Evolutionary conservation across 306 rosid genomes (phyloP).

Genomic region (Heteromeles arbutifolia): DNA sequence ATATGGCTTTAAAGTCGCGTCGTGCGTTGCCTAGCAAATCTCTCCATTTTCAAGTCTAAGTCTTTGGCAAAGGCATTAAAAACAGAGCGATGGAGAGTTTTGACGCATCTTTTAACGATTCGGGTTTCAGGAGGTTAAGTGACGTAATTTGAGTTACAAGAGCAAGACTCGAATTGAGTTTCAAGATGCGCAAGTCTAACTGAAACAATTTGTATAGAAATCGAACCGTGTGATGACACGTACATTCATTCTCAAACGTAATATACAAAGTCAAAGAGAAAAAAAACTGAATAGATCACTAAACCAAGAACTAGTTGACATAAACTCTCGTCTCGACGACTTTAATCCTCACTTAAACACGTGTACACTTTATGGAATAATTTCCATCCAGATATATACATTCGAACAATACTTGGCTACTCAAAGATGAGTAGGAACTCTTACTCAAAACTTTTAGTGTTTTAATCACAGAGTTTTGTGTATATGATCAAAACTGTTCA

Average conservation of each 20-base stretch:
- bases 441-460: too few species aligned
- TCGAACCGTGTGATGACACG: fast-evolving
- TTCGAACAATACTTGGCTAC: too few species aligned
- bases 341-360: not conserved
- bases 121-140: not conserved
- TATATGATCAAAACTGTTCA: too few species aligned
- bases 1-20: not conserved
- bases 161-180: too few species aligned
- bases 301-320: too few species aligned
- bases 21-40: not conserved
- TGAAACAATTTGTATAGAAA: too few species aligned
- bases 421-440: too few species aligned
- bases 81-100: not conserved
- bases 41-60: not conserved
- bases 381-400: not conserved
- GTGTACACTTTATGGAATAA: not conserved
- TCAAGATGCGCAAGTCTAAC: too few species aligned
- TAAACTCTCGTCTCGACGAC: not conserved
- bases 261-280: not conserved
- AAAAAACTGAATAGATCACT: not conserved
- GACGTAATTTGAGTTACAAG: not conserved
- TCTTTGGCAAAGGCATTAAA: not conserved
- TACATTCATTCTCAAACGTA: too few species aligned
- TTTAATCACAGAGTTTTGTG: too few species aligned
- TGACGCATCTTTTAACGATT: too few species aligned